Percentiles rank a stretch among this genome's conserved stretches.
Conservation (phyloP, 164 flowering plant species). For the Taxillus chinensis region DNA sequence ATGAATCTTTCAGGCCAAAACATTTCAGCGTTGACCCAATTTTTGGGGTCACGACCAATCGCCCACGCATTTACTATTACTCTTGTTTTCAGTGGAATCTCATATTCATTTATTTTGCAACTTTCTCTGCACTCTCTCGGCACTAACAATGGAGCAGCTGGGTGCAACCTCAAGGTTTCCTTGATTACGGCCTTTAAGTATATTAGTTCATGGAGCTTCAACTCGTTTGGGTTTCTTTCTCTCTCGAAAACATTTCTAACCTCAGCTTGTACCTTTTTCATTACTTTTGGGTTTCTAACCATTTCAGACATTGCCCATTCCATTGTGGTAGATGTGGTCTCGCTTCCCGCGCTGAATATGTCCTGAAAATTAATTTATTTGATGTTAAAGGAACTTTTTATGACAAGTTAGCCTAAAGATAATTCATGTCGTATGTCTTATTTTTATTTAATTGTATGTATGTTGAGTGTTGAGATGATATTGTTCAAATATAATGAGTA, state of each 20-base stretch:
- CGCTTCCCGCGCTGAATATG: constrained; percentile 21
- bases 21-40: not conserved
- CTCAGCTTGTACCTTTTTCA: not conserved
- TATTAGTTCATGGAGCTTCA: not conserved
- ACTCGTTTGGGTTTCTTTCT: constrained; percentile 5
- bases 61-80: not conserved
- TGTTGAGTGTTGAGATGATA: too few relatives aligned
- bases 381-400: too few relatives aligned
- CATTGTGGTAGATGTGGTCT: constrained; percentile 17
- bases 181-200: not conserved
- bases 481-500: too few relatives aligned
- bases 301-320: constrained; percentile 24
- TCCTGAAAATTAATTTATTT: constrained; percentile 6
- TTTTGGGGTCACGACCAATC: not conserved
- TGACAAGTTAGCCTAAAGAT: too few relatives aligned
- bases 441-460: too few relatives aligned
- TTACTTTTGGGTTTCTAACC: constrained; percentile 5
- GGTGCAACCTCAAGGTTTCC: not conserved
- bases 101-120: not conserved
- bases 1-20: not conserved
- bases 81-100: not conserved
- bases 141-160: not conserved
- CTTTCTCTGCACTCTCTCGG: not conserved
- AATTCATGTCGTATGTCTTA: too few relatives aligned
- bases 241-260: not conserved